Base-by-base conservation (phyloP, 345 rosid genomes). In the Zanthoxylum bungeanum region DNA sequence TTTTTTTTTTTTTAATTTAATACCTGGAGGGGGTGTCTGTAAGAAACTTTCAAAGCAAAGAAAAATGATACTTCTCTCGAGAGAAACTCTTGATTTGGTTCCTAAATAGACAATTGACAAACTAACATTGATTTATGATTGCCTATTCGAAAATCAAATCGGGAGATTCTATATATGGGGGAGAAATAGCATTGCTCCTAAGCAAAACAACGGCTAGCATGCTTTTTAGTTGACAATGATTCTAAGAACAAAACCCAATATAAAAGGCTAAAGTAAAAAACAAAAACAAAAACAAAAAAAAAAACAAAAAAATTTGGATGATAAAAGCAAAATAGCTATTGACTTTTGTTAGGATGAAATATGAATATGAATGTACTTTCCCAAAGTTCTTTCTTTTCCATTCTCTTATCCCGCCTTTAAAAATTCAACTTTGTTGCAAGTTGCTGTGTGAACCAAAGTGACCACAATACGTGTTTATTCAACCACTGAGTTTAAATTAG, bases 171-270 rank as follows among this genome's bases (percentile, higher is more conserved):
- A n/a, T n/a, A n/a, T n/a, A 66, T 1, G 49, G 50, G 52, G 1
- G 59, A 21, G 3, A 22, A 8, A 50, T 49, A 22, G 63, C 16
- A n/a, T n/a, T n/a, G n/a, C n/a, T n/a, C n/a, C n/a, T n/a, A n/a
- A n/a, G n/a, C 25, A 4, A 17, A 27, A 37, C 27, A 69, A 69
- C 73, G 73, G 73, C 64, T 69, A 69, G 64, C 53, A 57, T 57
- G 42, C 34, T 25, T 14, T 4, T 31, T n/a, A n/a, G 62, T 69
- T 69, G 74, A 71, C 66, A 31, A 59, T 37, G 34, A 11, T 40
- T n/a, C 14, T 1, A 11, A 10, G 1, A 30, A 4, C 36, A 49
- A 66, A 19, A 66, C 40, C 25, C 27, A n/a, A n/a, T 10, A 5
- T 21, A 17, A 49, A 66, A 51, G 19, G 34, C 5, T 1, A 12